Base-by-base conservation (phyloP, 257 asterid genomes). In the Euphrasia confusa region DNA sequence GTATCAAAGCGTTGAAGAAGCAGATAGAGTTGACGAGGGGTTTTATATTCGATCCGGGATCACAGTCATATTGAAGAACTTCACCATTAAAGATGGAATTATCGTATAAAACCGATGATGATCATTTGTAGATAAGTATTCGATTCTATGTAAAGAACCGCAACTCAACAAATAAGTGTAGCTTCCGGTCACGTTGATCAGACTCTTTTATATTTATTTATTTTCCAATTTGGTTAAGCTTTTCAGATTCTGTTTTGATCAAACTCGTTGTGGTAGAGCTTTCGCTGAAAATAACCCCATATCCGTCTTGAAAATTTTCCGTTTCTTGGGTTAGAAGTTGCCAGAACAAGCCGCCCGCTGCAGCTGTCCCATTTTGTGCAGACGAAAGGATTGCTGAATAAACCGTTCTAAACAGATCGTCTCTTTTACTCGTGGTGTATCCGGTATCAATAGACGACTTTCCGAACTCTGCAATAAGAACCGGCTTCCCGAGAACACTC, bases 1-100 rank as follows among this genome's bases (percentile, higher is more conserved):
- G 21, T 70, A 18, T 24, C 74, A 89, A 97, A 78, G 79, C n/a
- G 89, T 92, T 37, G 85, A 86, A 77, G 99, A 92, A 77, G 93
- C 91, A 0, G 95, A 89, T 44, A 75, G 96, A 72, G 53, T 82
- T 0, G 83, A 80, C 0, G 91, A 84, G 57, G 97, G 99, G 45
- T 89, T 89, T 56, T 89, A 83, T 80, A 84, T 92, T 7, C 75
- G 94, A 76, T 86, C 97, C 0, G 95, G 97, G 50, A 89, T 92
- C 71, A 84, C 91, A 3, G 80, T 89, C 64, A 74, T 92, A 47
- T 69, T 84, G 76, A 84, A 89, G 84, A 92, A 92, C 55, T 84
- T 94, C 30, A 92, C 96, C 55, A 80, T 92, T 39, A 80, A 79
- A 71, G 95, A 92, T 62, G 94, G 95, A 62, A 86, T 83, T 0